Percentiles rank a stretch among this genome's conserved stretches.
Evolutionary conservation across 1,139 yeast species (phyloP).

Genomic region (Saccharomycopsis hybrid): DNA sequence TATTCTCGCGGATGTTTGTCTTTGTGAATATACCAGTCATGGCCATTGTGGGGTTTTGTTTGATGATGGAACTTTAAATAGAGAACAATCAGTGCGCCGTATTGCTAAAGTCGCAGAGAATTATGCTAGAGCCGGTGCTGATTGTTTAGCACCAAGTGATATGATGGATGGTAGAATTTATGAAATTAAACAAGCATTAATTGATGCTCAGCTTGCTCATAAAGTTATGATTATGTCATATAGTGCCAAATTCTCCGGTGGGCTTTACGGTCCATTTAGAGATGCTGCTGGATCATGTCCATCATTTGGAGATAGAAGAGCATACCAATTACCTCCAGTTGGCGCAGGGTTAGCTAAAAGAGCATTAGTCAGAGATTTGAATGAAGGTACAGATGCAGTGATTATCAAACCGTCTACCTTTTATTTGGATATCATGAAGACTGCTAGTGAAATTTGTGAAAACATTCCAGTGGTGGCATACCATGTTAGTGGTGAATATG

Average conservation of each 20-base stretch:
- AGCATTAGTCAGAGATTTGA: conserved; percentile 77
- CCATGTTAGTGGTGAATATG: conserved; percentile 96
- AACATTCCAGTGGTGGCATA: conserved; percentile 91
- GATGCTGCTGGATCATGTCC: conserved; percentile 96
- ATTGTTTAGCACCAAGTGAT: conserved; percentile 95
- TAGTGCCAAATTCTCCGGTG: conserved; percentile 89
- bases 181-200: conserved; percentile 81
- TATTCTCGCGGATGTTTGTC: conserved; percentile 90
- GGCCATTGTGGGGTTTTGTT: conserved; percentile 93
- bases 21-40: conserved; percentile 93
- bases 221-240: conserved; percentile 87
- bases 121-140: conserved; percentile 93
- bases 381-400: conserved; percentile 93
- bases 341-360: conserved; percentile 93
- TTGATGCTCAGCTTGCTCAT: conserved; percentile 81
- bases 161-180: conserved; percentile 95
- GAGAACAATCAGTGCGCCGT: conserved; percentile 70
- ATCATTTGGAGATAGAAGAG: conserved; percentile 82
- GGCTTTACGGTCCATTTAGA: conserved; percentile 92
- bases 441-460: conserved; percentile 74
- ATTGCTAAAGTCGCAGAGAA: conserved; percentile 93
- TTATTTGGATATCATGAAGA: conserved; percentile 83
- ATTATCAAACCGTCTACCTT: conserved; percentile 97
- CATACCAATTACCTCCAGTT: conserved; percentile 90
- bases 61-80: conserved; percentile 78